Percentiles rank a stretch among this genome's conserved stretches.
Evolutionary conservation across 768 basidiomycete genomes (phyloP).

Genomic region (Coprinopsis sp.): DNA sequence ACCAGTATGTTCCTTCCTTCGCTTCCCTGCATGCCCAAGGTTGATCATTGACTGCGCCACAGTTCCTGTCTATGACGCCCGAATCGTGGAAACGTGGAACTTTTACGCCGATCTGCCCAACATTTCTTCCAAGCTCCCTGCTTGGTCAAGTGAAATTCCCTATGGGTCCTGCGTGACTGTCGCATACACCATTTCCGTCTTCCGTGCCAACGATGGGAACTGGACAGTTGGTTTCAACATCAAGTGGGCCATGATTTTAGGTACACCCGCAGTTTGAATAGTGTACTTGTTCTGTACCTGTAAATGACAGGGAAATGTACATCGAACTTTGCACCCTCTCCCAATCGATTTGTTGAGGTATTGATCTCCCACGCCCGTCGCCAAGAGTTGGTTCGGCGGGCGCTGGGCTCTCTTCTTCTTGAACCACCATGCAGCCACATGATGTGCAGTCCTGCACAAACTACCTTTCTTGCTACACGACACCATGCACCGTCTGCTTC

Average conservation of each 20-base stretch:
- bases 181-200: slow-evolving; percentile 1
- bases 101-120: neutral
- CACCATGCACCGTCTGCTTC: too few species aligned
- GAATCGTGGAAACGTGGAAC: neutral
- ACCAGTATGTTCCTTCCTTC: neutral
- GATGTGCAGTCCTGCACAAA: too few species aligned
- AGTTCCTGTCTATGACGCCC: slow-evolving; percentile 4
- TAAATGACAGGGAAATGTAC: too few species aligned
- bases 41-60: neutral
- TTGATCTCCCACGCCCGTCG: too few species aligned
- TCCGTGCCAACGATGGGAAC: neutral
- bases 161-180: slow-evolving; percentile 2
- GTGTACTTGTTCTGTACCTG: too few species aligned
- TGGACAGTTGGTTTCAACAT: neutral
- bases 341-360: too few species aligned
- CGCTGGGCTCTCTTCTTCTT: too few species aligned
- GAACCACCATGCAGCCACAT: too few species aligned
- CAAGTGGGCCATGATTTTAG: slow-evolving; percentile 1
- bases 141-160: neutral
- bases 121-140: neutral
- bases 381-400: too few species aligned
- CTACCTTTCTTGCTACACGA: too few species aligned
- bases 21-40: neutral
- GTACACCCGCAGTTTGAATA: too few species aligned
- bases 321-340: too few species aligned